Evolutionary conservation across 2,329 filamentous ascomycete genomes (phyloP), one percentile per base, ranked within the genome.

Genomic region (Celoporthe dispersa): DNA sequence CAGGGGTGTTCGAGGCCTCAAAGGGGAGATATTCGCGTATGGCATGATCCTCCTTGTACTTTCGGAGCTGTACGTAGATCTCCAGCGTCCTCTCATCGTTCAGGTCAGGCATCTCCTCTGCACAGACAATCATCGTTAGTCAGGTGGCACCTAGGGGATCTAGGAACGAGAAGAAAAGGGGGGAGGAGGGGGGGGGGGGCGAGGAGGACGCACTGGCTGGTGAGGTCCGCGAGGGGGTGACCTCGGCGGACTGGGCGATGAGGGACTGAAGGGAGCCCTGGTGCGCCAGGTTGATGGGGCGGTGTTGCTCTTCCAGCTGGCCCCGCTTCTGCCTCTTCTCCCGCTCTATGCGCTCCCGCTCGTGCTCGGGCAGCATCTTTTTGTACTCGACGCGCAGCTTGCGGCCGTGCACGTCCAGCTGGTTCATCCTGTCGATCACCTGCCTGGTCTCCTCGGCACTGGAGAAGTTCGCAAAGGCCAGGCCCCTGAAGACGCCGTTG

Each of bases 301-400:
- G 90, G 81, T 99, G 96, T 81, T 99, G 96, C 81, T 99, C 96
- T 81, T 99, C 94, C 16, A 99, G 87, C 81, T 99, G 96, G 64
- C 96, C 96, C 66, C 96, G 91, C 75, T 96, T 92, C 83, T 98
- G 95, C 70, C 96, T 89, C 88, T 98, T 99, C 82, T 98, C 96
- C 7, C 96, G 89, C 81, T 99, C 96, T 75, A 99, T 98, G 55
- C 96, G 89, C 81, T 99, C 96, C 66, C 96, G 89, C 81, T 98
- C 96, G 41, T 94, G 93, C 74, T 97, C 89, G 0, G 96, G 96
- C 6, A 99, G 88, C 96, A 99, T 98, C 84, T 98, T 98, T 86
- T 99, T 99, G 84, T 98, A 99, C 81, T 99, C 96, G 35, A 99
- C 96, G 64, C 96, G 88, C 74, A 99, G 84, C 83, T 98, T 98